phyloP scores from a whole-genome alignment of 495 filamentous ascomycete genomes.

The Cetradonia linearis region DNA sequence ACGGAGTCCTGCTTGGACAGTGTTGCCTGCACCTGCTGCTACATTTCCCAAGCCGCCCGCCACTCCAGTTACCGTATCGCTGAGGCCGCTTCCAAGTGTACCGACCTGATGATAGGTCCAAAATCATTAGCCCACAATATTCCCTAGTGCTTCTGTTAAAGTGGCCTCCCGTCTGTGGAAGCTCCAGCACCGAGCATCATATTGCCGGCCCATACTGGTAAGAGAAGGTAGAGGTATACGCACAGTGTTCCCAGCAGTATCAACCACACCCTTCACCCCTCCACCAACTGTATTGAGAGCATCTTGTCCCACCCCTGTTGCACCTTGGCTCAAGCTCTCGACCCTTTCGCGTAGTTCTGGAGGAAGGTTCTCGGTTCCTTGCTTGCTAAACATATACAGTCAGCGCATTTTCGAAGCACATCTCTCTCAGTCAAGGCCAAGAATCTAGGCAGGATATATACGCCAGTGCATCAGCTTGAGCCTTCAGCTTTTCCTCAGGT shows the following conservation, averaged over 20 bases:
- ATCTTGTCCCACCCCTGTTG: constrained; percentile 12
- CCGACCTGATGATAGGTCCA: constrained; percentile 7
- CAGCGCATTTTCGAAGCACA: not conserved
- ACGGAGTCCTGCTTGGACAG: constrained; percentile 12
- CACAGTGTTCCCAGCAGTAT: constrained; percentile 23
- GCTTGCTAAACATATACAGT: not conserved
- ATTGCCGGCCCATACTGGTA: too few species aligned
- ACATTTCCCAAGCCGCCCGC: constrained; percentile 19
- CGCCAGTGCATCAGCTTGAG: constrained; percentile 17
- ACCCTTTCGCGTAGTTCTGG: constrained; percentile 19
- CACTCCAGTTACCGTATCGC: constrained; percentile 20
- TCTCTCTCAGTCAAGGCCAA: not conserved
- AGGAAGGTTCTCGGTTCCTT: constrained; percentile 16
- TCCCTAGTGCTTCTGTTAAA: not conserved
- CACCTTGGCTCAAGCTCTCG: constrained; percentile 15
- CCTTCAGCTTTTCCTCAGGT: constrained; percentile 12
- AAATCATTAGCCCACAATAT: not conserved
- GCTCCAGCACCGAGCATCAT: too few species aligned
- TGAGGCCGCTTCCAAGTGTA: constrained; percentile 16
- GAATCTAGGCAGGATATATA: not conserved
- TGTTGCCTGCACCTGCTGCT: constrained; percentile 11
- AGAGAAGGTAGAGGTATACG: not conserved
- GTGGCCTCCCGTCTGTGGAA: not conserved
- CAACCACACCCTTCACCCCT: constrained; percentile 20
- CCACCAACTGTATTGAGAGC: constrained; percentile 17